Conservation (phyloP, 192 early-diverging fungal species). For the Coemansia sp. region DNA sequence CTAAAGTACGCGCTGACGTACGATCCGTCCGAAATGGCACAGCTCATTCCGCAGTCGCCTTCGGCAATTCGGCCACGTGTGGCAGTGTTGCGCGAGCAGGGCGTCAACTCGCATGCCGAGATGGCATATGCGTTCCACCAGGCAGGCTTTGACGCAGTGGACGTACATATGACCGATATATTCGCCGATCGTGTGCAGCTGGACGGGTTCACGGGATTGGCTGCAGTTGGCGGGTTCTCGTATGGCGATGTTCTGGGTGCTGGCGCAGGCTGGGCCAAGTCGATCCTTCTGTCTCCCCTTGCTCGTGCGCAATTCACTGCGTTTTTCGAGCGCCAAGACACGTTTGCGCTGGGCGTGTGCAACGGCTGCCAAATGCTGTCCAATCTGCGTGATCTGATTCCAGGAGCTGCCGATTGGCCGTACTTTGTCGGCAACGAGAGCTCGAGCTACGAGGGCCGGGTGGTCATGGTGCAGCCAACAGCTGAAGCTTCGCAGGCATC, state of each 20-base stretch:
- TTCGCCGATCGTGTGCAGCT: constrained; percentile 64
- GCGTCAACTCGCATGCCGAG: constrained; percentile 93
- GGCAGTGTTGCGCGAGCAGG: constrained; percentile 96
- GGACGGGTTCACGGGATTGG: constrained; percentile 80
- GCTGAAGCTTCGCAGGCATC: constrained; percentile 21
- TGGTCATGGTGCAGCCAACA: constrained; percentile 63
- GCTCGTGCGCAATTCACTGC: constrained; percentile 71
- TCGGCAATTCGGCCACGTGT: constrained; percentile 68
- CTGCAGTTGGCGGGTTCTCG: constrained; percentile 95
- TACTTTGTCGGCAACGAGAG: constrained; percentile 86
- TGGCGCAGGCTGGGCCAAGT: constrained; percentile 97
- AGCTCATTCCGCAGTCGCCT: constrained; percentile 20
- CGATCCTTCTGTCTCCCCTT: constrained; percentile 71
- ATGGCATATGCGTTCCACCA: constrained; percentile 92
- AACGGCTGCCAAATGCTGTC: constrained; percentile 99
- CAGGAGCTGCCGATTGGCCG: constrained; percentile 85
- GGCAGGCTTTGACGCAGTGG: constrained; percentile 91
- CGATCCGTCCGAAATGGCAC: constrained; percentile 55
- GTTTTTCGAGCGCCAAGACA: constrained; percentile 85
- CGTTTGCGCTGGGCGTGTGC: constrained; percentile 96
- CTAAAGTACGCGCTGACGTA: constrained; percentile 78
- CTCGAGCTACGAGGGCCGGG: constrained; percentile 95
- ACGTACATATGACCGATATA: constrained; percentile 99
- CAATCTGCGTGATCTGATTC: constrained; percentile 81
- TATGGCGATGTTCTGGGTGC: constrained; percentile 99